Evolutionary conservation across 139 green algal genomes (phyloP).

Genomic region (Prasinococcaceae sp.): DNA sequence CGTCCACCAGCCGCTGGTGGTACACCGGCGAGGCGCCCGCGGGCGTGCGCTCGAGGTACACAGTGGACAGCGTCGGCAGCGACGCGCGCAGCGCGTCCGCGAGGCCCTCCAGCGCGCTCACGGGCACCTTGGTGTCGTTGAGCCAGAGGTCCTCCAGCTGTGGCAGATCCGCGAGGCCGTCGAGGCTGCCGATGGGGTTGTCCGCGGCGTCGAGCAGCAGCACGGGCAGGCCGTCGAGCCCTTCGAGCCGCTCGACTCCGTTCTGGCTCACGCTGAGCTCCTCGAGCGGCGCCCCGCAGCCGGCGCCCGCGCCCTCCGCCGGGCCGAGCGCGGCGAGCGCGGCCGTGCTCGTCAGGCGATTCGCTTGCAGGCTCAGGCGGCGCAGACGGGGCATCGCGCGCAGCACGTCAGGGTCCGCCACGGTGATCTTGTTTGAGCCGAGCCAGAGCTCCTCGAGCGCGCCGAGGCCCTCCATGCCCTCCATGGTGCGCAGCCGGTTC

Average conservation of each 20-base stretch:
- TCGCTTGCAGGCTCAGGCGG: constrained; percentile 45
- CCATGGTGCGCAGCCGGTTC: constrained; percentile 55
- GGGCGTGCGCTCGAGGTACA: constrained; percentile 78
- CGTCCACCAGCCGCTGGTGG: constrained; percentile 27
- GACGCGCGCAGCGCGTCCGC: constrained; percentile 27
- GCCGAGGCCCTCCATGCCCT: constrained; percentile 26
- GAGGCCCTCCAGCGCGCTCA: constrained; percentile 41
- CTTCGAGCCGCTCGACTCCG: constrained; percentile 52
- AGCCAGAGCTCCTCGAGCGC: constrained; percentile 80
- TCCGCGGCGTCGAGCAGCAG: constrained; percentile 70
- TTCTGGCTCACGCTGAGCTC: constrained; percentile 84
- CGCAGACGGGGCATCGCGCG: constrained; percentile 22
- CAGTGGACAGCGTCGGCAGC: constrained; percentile 37
- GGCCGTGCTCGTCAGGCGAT: constrained; percentile 57
- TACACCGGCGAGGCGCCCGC: constrained; percentile 34
- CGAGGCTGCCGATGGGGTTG: constrained; percentile 42
- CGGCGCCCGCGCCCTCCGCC: no score
- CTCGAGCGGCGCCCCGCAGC: constrained; percentile 11
- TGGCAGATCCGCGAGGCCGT: constrained; percentile 22
- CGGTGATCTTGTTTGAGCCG: constrained; percentile 71
- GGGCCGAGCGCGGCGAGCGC: constrained; percentile 48
- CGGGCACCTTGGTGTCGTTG: constrained; percentile 70
- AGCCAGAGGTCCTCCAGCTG: constrained; percentile 76
- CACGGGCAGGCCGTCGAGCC: constrained; percentile 35
- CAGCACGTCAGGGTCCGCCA: constrained; percentile 47